A percentile compares a stretch with the other conserved stretches of the same genome.
Evolutionary conservation across 352 stramenopile species (phyloP).

Genomic region (Peronospora belbahrii): DNA sequence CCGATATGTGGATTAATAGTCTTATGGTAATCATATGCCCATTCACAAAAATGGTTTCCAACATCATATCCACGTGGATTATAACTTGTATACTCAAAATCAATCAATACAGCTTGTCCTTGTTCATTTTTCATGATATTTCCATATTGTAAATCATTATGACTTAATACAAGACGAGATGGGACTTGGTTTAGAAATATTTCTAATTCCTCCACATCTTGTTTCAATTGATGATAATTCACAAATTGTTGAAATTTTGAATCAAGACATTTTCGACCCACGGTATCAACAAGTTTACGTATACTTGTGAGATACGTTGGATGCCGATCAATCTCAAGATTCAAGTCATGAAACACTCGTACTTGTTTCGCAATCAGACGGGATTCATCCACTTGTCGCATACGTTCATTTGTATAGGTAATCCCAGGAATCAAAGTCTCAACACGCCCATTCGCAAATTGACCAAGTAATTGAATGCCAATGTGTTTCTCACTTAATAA

Average conservation of each 20-base stretch:
- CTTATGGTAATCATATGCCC: conserved; percentile 79
- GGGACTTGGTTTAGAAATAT: conserved; percentile 41
- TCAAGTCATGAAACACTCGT: conserved; percentile 58
- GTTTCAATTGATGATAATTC: conserved; percentile 40
- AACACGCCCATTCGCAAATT: conserved; percentile 68
- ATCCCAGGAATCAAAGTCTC: conserved; percentile 70
- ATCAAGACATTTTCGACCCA: conserved; percentile 43
- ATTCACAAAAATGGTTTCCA: conserved; percentile 90
- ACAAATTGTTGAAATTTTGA: conserved; percentile 36
- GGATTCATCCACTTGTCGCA: conserved; percentile 49
- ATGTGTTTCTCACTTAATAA: conserved; percentile 62
- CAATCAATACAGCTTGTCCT: conserved; percentile 77
- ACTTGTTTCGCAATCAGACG: conserved; percentile 55
- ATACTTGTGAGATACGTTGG: conserved; percentile 53
- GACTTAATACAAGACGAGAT: conserved; percentile 77
- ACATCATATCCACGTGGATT: conserved; percentile 88
- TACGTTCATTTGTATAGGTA: conserved; percentile 60
- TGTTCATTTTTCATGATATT: conserved; percentile 84
- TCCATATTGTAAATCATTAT: conserved; percentile 91
- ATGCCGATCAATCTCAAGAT: conserved; percentile 54
- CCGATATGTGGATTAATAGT: conserved; percentile 68
- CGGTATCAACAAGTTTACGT: conserved; percentile 48
- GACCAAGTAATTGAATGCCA: conserved; percentile 61
- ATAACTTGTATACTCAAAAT: conserved; percentile 92
- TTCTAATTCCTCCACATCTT: conserved; percentile 55